Evolutionary conservation across 2,329 filamentous ascomycete species (phyloP).

Genomic region (Lecanicillium sp.): DNA sequence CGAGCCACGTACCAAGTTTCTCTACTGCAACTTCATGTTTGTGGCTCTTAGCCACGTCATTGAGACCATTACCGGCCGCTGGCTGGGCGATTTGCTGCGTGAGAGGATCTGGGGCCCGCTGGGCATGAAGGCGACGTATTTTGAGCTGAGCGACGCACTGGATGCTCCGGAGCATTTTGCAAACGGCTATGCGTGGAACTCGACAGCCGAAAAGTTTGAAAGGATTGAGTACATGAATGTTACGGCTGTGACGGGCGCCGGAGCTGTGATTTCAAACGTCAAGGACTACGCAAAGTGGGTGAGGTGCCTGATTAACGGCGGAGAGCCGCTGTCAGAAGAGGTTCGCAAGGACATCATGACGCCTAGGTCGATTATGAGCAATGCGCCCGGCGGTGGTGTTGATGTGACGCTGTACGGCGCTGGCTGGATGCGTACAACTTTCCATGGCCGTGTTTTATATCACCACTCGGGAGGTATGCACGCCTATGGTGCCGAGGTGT

Average conservation of each 20-base stretch:
- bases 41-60: constrained; percentile 29
- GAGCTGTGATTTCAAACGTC: constrained; percentile 29
- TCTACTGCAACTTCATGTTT: constrained; percentile 41
- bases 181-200: constrained; percentile 26
- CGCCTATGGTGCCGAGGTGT: constrained; percentile 19
- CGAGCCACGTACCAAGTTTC: constrained; percentile 31
- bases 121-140: constrained; percentile 29
- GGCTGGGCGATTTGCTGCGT: constrained; percentile 27
- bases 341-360: constrained; percentile 18
- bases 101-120: constrained; percentile 28
- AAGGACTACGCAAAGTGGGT: constrained; percentile 26
- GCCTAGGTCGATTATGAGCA: constrained; percentile 23
- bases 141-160: constrained; percentile 13
- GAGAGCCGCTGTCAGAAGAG: constrained; percentile 12
- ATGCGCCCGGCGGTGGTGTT: constrained; percentile 3
- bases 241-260: constrained; percentile 26
- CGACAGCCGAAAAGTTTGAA: constrained; percentile 13
- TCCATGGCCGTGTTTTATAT: constrained; percentile 19
- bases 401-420: constrained; percentile 19
- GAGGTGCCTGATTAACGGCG: constrained; percentile 17
- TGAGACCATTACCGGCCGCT: constrained; percentile 22
- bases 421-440: constrained; percentile 20
- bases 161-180: constrained; percentile 20
- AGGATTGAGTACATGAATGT: constrained; percentile 19
- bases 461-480: constrained; percentile 21